A percentile compares a stretch with the other conserved stretches of the same genome.
These are phyloP conservation scores for Mycena indigotica DNA, from an alignment of 768 basidiomycete species.

Conservation along the genomic window DNA sequence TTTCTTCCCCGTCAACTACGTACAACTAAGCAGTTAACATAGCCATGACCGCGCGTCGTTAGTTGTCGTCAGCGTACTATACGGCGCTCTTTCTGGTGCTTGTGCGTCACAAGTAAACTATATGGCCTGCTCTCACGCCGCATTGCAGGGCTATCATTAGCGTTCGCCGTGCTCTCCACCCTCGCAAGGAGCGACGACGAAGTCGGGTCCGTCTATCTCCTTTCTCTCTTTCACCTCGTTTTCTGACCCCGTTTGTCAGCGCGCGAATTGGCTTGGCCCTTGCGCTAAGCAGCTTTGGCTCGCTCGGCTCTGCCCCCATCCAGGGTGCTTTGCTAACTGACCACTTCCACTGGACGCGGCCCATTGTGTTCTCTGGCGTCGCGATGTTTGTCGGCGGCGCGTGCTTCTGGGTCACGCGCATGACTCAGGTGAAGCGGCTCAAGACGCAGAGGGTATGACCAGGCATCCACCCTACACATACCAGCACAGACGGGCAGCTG, in stretches of 20 bases:
- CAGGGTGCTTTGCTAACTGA: slow-evolving; percentile 39
- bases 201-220: slow-evolving; percentile 33
- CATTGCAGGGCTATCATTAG: slow-evolving; percentile 36
- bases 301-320: slow-evolving; percentile 36
- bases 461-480: neutral
- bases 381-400: neutral
- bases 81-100: slow-evolving; percentile 51
- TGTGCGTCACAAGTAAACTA: slow-evolving; percentile 31
- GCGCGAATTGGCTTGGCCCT: slow-evolving; percentile 41
- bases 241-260: slow-evolving; percentile 26
- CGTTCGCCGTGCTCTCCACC: slow-evolving; percentile 31
- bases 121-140: neutral
- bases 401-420: neutral
- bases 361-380: slow-evolving; percentile 37
- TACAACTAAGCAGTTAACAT: neutral
- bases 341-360: slow-evolving; percentile 34
- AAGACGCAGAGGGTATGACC: neutral
- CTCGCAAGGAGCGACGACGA: slow-evolving; percentile 36
- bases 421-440: neutral
- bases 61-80: slow-evolving; percentile 45
- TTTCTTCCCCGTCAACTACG: neutral
- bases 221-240: neutral
- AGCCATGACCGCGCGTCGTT: slow-evolving; percentile 39
- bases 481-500: too few relatives aligned
- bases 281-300: slow-evolving; percentile 35